phyloP scores from a whole-genome alignment of 2,329 filamentous ascomycete genomes.

The Aureobasidium sp. region DNA sequence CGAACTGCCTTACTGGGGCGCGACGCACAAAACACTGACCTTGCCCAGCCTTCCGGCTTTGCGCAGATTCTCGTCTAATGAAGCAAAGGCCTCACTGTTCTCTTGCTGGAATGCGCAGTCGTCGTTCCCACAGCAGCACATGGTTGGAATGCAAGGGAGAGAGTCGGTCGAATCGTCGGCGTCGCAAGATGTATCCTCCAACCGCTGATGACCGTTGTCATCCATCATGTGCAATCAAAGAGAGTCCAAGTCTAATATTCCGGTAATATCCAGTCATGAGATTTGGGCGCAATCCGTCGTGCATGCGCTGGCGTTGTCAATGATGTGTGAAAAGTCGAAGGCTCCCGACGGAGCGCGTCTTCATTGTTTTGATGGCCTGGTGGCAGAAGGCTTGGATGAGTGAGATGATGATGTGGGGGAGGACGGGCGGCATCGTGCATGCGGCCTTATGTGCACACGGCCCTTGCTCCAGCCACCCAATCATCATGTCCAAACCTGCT shows the following conservation, averaged over 20 bases:
- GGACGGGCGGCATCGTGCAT: conserved; percentile 5
- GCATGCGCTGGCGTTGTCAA: conserved; percentile 1
- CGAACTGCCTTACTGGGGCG: neutral
- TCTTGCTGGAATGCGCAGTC: conserved; percentile 75
- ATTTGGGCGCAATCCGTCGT: conserved; percentile 3
- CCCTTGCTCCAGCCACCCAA: conserved; percentile 1
- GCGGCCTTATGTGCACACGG: neutral
- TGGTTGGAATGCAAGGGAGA: conserved; percentile 13
- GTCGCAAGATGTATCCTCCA: neutral
- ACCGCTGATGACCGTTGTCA: conserved; percentile 12
- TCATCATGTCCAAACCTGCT: neutral
- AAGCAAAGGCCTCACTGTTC: conserved; percentile 69
- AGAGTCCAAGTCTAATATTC: conserved; percentile 7
- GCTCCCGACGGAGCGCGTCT: neutral
- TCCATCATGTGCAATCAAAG: conserved; percentile 11
- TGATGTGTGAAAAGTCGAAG: neutral
- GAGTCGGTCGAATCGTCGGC: neutral
- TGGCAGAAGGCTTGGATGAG: neutral
- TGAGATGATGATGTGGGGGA: neutral
- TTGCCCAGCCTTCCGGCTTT: conserved; percentile 82
- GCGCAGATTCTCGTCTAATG: conserved; percentile 78
- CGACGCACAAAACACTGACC: conserved; percentile 52
- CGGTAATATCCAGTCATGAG: neutral
- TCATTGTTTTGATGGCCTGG: conserved; percentile 5
- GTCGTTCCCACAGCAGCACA: conserved; percentile 76